Evolutionary conservation across 495 filamentous ascomycete species (phyloP), one percentile per base, ranked within the genome.

Genomic region (Aspergillus cavernicola): DNA sequence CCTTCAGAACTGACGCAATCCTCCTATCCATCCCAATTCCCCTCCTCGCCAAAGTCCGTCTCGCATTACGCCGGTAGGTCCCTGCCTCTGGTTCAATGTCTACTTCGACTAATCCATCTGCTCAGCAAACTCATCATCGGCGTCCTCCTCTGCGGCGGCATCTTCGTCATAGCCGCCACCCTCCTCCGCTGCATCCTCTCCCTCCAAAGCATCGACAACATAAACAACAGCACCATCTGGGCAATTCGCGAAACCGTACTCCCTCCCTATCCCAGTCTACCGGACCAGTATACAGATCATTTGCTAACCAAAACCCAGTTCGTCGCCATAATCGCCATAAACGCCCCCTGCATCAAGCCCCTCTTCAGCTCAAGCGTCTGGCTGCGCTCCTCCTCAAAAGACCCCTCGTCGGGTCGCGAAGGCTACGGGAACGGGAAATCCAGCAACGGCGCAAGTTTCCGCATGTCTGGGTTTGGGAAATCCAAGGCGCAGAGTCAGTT

Each of bases 161-260:
- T 63, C 36, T 63, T 63, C 37, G 55, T 63, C 29, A 63, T 63
- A 28, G 37, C 38, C 13, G 61, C 61, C 13, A 52, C 58, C 32
- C 55, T 61, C 2, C 58, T 61, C 20, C 61, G 61, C 24, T 64
- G 61, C 32, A 47, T 62, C 29, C 49, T 64, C 32, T 62, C 55
- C 24, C 35, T 63, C 3, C 29, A 55, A 42, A 44, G 41, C 32
- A 58, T 62, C 33, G 49, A 61, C 18, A 57, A 46, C 26, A 56
- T 62, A 35, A 59, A 59, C 26, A 59, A 50, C 26, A 57, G 52
- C 28, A 61, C 56, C 10, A 56, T 58, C 28, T 64, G 61, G 61
- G 61, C 58, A 6, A 58, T 61, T 24, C 61, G 61, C n/a, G 61
- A 64, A 52, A 57, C 55, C 28, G 61, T 64, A 54, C 11, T 19